Evolutionary conservation across 2,329 filamentous ascomycete genomes (phyloP).

Genomic region (Fusarium drepaniforme): DNA sequence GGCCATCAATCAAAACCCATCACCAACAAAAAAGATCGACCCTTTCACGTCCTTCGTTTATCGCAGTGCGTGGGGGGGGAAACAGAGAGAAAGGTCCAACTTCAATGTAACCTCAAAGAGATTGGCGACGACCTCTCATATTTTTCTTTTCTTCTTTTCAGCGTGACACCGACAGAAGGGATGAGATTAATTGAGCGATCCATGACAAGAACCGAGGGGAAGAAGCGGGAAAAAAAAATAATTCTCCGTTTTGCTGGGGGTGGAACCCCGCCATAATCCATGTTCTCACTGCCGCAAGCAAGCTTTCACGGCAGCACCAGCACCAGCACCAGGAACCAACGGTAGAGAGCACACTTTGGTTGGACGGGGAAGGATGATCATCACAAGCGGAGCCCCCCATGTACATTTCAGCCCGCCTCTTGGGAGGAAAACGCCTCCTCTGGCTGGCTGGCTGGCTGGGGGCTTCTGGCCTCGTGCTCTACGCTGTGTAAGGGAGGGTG

Average conservation of each 20-base stretch:
- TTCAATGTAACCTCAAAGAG: background rate
- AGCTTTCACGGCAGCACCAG: background rate
- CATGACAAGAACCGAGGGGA: background rate
- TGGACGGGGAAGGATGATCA: background rate
- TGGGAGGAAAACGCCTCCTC: background rate
- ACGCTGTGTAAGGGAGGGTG: background rate
- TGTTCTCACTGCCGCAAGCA: background rate
- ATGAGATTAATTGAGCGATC: slow-evolving; percentile 2
- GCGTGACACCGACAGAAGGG: background rate
- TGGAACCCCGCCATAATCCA: background rate
- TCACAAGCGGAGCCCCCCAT: slow-evolving; percentile 1
- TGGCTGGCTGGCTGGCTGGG: background rate
- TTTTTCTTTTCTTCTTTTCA: background rate
- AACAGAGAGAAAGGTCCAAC: background rate
- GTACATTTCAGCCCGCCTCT: background rate
- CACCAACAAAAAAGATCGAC: background rate
- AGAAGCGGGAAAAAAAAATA: background rate
- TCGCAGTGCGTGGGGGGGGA: background rate
- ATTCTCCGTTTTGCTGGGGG: background rate
- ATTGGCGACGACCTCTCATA: slow-evolving; percentile 1
- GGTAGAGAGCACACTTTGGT: background rate
- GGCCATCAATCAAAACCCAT: background rate
- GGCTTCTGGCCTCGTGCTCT: background rate
- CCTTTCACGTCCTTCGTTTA: background rate
- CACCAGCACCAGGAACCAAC: slow-evolving; percentile 11